phyloP scores from a whole-genome alignment of 2,329 filamentous ascomycete genomes.

The Clonostachys sp. region DNA sequence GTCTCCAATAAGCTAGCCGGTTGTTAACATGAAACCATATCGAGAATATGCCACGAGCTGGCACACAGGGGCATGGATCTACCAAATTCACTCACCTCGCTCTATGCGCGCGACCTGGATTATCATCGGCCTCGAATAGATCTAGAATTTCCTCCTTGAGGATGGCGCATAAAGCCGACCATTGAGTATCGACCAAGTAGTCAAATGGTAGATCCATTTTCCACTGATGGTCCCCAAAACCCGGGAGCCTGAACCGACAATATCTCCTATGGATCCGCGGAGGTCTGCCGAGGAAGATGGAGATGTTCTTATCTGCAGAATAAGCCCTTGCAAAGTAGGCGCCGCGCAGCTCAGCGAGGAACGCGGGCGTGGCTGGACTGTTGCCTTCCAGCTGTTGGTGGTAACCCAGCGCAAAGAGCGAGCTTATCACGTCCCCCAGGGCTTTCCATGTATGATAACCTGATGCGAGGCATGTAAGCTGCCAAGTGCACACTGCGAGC shows the following conservation, averaged over 20 bases:
- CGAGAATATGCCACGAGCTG: too few species aligned
- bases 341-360: slow-evolving; percentile 30
- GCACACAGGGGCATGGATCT: background rate
- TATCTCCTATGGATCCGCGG: slow-evolving; percentile 24
- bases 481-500: too few species aligned
- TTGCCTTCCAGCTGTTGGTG: slow-evolving; percentile 26
- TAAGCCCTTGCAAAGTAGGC: slow-evolving; percentile 34
- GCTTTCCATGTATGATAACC: slow-evolving; percentile 29
- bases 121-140: background rate
- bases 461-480: too few species aligned
- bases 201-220: background rate
- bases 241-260: background rate
- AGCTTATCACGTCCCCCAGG: slow-evolving; percentile 37
- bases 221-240: background rate
- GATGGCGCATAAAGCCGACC: background rate
- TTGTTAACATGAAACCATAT: too few species aligned
- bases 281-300: slow-evolving; percentile 30
- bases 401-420: slow-evolving; percentile 39
- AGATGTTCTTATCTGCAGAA: slow-evolving; percentile 37
- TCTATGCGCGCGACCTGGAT: background rate
- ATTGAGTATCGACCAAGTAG: background rate
- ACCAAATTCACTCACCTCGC: background rate
- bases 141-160: background rate
- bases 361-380: slow-evolving; percentile 17
- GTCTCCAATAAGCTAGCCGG: background rate